A percentile compares a stretch with the other conserved stretches of the same genome.
Evolutionary conservation across 2,329 filamentous ascomycete species (phyloP).

Genomic region (Colletotrichum kahawae): DNA sequence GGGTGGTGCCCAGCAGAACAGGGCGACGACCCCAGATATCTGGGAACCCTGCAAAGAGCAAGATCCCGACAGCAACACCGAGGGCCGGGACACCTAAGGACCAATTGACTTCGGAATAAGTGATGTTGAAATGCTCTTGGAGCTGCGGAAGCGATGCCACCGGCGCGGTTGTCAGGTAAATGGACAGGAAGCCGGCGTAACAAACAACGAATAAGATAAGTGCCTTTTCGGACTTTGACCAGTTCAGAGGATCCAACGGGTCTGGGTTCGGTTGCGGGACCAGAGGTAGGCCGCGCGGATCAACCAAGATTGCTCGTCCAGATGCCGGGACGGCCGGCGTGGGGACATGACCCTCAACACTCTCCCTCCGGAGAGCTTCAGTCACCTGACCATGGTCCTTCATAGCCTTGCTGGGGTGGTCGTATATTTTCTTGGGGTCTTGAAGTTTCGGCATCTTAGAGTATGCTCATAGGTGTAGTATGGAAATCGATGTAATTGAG

Average conservation of each 20-base stretch:
- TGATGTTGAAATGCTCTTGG: neutral
- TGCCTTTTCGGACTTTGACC: neutral
- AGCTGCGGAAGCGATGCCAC: neutral
- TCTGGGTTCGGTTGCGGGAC: neutral
- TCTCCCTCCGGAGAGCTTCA: too few species aligned
- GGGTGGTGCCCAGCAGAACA: neutral
- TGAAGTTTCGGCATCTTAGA: too few species aligned
- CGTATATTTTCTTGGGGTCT: too few species aligned
- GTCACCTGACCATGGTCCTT: too few species aligned
- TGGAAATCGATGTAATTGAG: too few species aligned
- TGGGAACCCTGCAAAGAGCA: neutral
- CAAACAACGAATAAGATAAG: neutral
- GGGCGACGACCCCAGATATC: neutral
- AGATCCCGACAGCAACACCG: neutral
- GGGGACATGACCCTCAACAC: too few species aligned
- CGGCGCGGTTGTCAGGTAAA: neutral
- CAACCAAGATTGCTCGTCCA: neutral
- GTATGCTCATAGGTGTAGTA: too few species aligned
- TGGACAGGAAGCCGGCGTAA: neutral
- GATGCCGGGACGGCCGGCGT: neutral
- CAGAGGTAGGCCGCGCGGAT: neutral
- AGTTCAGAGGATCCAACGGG: neutral
- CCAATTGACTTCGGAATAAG: neutral
- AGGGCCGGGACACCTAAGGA: neutral
- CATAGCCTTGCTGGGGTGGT: too few species aligned